These are phyloP conservation scores for Psilocybe azurescens DNA, from an alignment of 768 basidiomycete genomes.

Conservation along the genomic window DNA sequence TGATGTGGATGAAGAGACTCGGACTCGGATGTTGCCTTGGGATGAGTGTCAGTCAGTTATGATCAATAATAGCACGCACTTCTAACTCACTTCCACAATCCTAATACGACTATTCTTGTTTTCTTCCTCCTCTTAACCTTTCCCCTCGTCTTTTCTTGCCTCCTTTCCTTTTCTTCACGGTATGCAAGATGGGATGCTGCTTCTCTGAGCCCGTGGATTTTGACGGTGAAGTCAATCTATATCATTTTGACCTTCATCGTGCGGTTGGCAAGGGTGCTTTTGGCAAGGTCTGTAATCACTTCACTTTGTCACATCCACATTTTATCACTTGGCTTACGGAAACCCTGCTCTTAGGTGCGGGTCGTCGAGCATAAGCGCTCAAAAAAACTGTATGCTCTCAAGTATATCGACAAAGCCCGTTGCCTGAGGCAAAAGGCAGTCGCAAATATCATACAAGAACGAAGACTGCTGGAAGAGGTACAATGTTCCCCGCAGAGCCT, in stretches of 20 bases:
- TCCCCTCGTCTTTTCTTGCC: slow-evolving; percentile 29
- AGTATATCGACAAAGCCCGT: slow-evolving; percentile 96
- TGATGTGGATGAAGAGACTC: slow-evolving; percentile 17
- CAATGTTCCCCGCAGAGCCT: slow-evolving; percentile 12
- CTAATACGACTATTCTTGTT: slow-evolving; percentile 44
- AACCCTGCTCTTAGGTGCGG: slow-evolving; percentile 66
- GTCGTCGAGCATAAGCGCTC: slow-evolving; percentile 96
- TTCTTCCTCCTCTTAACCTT: slow-evolving; percentile 40
- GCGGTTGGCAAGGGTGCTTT: slow-evolving; percentile 98
- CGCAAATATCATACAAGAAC: slow-evolving; percentile 93
- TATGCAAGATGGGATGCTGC: slow-evolving; percentile 65
- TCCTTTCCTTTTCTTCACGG: slow-evolving; percentile 34
- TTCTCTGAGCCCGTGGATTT: slow-evolving; percentile 85
- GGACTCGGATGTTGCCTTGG: slow-evolving; percentile 28
- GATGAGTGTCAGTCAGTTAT: slow-evolving; percentile 10
- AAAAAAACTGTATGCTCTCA: slow-evolving; percentile 92
- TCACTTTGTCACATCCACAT: background rate
- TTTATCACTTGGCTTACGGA: too few relatives aligned
- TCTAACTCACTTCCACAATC: slow-evolving; percentile 19
- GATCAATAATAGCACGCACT: slow-evolving; percentile 2
- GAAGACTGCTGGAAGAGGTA: slow-evolving; percentile 91
- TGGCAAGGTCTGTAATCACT: slow-evolving; percentile 76
- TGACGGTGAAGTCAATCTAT: slow-evolving; percentile 85
- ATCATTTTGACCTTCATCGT: slow-evolving; percentile 95
- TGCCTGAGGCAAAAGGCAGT: slow-evolving; percentile 92